These are phyloP conservation scores for Candida boidinii DNA, from an alignment of 805 yeast species.

Conservation along the genomic window DNA sequence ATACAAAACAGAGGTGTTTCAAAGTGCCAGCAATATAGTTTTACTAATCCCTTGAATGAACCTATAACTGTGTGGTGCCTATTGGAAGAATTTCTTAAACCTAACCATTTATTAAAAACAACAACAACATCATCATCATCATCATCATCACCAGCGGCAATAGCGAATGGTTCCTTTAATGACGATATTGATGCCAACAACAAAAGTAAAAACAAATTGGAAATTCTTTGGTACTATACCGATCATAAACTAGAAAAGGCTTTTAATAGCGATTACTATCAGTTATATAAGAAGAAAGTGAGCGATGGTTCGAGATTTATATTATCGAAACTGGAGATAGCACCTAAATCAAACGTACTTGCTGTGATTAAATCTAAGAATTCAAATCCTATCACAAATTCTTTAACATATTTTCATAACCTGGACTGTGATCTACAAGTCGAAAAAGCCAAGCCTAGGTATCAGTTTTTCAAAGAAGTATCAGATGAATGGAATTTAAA, in stretches of 20 bases:
- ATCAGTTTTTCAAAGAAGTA: slow-evolving; percentile 14
- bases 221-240: slow-evolving; percentile 18
- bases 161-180: too few relatives aligned
- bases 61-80: slow-evolving; percentile 35
- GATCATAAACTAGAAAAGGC: slow-evolving; percentile 22
- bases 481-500: slow-evolving; percentile 37
- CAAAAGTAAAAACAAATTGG: too few relatives aligned
- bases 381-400: neutral
- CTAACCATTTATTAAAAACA: slow-evolving; percentile 20
- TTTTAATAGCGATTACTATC: slow-evolving; percentile 9
- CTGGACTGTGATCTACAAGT: slow-evolving; percentile 6
- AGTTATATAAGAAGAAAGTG: slow-evolving; percentile 9
- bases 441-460: slow-evolving; percentile 20
- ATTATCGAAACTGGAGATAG: slow-evolving; percentile 13
- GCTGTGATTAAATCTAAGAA: slow-evolving; percentile 13
- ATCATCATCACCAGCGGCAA: too few relatives aligned
- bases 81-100: slow-evolving; percentile 45
- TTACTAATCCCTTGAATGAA: slow-evolving; percentile 24
- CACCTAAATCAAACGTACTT: slow-evolving; percentile 10
- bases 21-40: slow-evolving; percentile 34
- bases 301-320: slow-evolving; percentile 25
- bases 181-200: too few relatives aligned
- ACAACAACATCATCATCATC: slow-evolving; percentile 4
- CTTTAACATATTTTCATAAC: too few relatives aligned
- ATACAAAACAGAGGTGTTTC: slow-evolving; percentile 16